Base-by-base conservation (phyloP, 495 filamentous ascomycete species). In the Xanthoparmelia taractica region DNA sequence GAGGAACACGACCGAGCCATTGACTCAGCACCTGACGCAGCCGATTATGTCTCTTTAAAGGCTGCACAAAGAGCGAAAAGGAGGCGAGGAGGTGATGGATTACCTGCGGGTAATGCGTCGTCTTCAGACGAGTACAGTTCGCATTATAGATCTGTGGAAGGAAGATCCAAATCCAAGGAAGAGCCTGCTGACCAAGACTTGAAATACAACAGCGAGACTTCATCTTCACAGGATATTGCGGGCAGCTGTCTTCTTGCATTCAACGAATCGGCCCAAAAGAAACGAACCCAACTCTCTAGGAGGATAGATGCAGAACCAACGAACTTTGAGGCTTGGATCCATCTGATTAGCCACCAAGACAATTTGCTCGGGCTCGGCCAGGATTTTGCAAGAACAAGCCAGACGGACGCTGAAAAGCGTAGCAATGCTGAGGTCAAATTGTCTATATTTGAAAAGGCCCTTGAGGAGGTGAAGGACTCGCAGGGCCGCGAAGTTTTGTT, bases 361-460 rank as follows among this genome's bases (percentile, higher is more conserved):
- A 65, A 60, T 31, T 74, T 92, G 50, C 74, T 93, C 18, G 67
- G 61, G n/a, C 68, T 67, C 66, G 71, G 65, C 70, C 68, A 63
- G 63, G 73, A 76, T 36, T 69, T 73, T 31, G 69, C 65, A 23
- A 59, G 52, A 41, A 54, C 23, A 11, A 36, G 8, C 8, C 60
- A 82, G 13, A 87, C 83, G 1, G 71, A 73, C 48, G 84, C 85
- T 5, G 90, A 96, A 65, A 75, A 72, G 31, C 79, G 77, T 60
- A 86, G 85, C 59, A 80, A 88, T 31, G 87, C 91, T 25, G 89
- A 90, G 65, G 82, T 96, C 41, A 92, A 88, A 65, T 65, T 96
- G 3, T 87, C 86, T 0, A 81, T 96, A n/a, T 91, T 91, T 67
- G 84, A 90, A 58, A 85, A 91, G 62, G 91, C 92, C 6, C 72